Percentiles rank a stretch among this genome's conserved stretches.
These are phyloP conservation scores for Sporothrix pallida DNA, from an alignment of 2,329 filamentous ascomycete genomes.

Conservation along the genomic window DNA sequence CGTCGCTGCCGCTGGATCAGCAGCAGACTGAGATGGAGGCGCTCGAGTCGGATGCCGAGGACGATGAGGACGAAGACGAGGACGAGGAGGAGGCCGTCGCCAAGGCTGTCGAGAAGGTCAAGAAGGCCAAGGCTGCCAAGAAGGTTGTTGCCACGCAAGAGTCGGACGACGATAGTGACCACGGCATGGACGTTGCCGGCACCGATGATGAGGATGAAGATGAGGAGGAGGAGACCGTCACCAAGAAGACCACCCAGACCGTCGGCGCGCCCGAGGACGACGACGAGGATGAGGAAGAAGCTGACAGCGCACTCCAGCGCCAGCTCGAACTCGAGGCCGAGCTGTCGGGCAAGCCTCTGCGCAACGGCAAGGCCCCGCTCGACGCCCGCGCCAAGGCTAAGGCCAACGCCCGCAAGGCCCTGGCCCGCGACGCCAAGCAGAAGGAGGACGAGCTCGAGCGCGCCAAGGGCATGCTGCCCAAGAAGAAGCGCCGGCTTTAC, in stretches of 20 bases:
- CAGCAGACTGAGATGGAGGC: slow-evolving; percentile 89
- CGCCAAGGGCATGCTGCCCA: slow-evolving; percentile 96
- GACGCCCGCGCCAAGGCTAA: slow-evolving; percentile 67
- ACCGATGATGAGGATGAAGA: slow-evolving; percentile 52
- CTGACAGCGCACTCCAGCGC: slow-evolving; percentile 69
- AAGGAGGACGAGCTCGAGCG: slow-evolving; percentile 89
- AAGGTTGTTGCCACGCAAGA: slow-evolving; percentile 48
- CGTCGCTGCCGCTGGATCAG: slow-evolving; percentile 80
- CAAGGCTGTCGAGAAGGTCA: slow-evolving; percentile 44
- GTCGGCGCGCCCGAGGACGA: slow-evolving; percentile 41
- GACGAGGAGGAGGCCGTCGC: slow-evolving; percentile 42
- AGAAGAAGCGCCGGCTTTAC: slow-evolving; percentile 95
- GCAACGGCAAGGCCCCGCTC: slow-evolving; percentile 46
- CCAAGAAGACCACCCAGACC: neutral
- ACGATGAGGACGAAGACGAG: slow-evolving; percentile 52
- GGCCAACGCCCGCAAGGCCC: slow-evolving; percentile 71
- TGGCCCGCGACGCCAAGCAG: slow-evolving; percentile 71
- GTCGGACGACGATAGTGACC: slow-evolving; percentile 50
- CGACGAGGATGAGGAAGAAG: slow-evolving; percentile 64
- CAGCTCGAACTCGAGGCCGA: slow-evolving; percentile 94
- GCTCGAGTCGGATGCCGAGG: slow-evolving; percentile 65
- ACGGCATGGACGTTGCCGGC: slow-evolving; percentile 55
- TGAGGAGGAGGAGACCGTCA: slow-evolving; percentile 43
- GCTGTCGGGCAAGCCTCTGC: slow-evolving; percentile 70
- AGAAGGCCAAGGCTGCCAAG: slow-evolving; percentile 48